These are phyloP conservation scores for Orobanche coerulescens DNA, from an alignment of 257 asterid genomes.

Conservation along the genomic window DNA sequence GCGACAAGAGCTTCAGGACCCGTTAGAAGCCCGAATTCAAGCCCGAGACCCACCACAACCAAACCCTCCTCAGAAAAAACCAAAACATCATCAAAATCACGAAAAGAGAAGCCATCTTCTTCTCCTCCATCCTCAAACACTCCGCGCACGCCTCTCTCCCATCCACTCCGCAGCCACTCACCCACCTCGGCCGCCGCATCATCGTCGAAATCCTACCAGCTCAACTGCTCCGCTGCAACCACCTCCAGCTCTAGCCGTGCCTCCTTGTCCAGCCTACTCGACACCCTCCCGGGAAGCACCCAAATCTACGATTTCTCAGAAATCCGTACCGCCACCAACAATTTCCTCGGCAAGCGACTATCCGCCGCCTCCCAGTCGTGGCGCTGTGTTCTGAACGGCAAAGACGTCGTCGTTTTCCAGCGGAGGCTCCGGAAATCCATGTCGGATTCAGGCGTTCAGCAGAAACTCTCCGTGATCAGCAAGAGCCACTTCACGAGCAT, in stretches of 20 bases:
- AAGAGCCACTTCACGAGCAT: slow-evolving; percentile 68
- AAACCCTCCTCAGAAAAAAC: slow-evolving; percentile 5
- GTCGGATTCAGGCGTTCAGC: slow-evolving; percentile 34
- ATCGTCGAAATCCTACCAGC: slow-evolving; percentile 31
- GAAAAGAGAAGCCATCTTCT: slow-evolving; percentile 18
- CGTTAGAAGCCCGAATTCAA: slow-evolving; percentile 14
- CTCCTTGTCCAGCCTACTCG: slow-evolving; percentile 54
- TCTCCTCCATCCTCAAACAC: slow-evolving; percentile 18
- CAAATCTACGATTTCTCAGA: slow-evolving; percentile 68
- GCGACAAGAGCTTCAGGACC: slow-evolving; percentile 34
- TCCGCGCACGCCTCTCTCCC: slow-evolving; percentile 19
- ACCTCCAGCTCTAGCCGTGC: slow-evolving; percentile 43
- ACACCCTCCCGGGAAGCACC: slow-evolving; percentile 50
- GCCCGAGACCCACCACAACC: not conserved
- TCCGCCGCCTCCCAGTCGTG: slow-evolving; percentile 82
- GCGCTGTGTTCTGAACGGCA: slow-evolving; percentile 63
- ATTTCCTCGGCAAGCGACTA: slow-evolving; percentile 66
- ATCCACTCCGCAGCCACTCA: slow-evolving; percentile 20
- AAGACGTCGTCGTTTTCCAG: slow-evolving; percentile 67
- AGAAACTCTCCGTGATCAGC: slow-evolving; percentile 52
- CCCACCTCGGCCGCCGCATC: slow-evolving; percentile 24
- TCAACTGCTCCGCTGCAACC: slow-evolving; percentile 55
- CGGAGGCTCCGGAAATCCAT: slow-evolving; percentile 46
- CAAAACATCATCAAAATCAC: slow-evolving; percentile 15
- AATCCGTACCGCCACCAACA: slow-evolving; percentile 85